phyloP scores from a whole-genome alignment of 441 rosid species.

The Jatropha multifida region DNA sequence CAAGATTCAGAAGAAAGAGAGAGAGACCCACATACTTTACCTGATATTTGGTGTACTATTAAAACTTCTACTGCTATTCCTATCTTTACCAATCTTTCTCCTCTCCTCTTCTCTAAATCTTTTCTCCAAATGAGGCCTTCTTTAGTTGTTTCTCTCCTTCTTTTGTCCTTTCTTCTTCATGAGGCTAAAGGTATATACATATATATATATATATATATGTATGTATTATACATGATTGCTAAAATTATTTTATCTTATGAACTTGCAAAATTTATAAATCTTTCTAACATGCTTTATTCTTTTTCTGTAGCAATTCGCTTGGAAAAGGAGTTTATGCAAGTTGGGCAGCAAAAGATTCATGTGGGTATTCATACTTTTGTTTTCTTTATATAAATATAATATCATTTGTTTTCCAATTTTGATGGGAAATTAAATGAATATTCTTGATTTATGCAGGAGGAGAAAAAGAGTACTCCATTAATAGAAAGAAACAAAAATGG shows the following conservation, averaged over 20 bases:
- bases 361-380: constrained; percentile 18
- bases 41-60: background rate
- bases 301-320: constrained; percentile 43
- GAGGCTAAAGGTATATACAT: constrained; percentile 46
- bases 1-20: constrained; percentile 5
- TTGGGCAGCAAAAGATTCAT: constrained; percentile 25
- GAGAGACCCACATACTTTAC: background rate
- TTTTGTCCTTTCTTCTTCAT: constrained; percentile 29
- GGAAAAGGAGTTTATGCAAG: constrained; percentile 31
- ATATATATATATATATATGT: too few relatives aligned
- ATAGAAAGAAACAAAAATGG: constrained; percentile 17
- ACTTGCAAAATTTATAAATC: background rate
- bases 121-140: constrained; percentile 34
- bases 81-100: background rate
- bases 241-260: background rate
- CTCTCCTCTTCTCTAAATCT: background rate
- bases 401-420: background rate
- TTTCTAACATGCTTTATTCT: constrained; percentile 11
- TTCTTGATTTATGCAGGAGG: constrained; percentile 9
- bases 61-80: background rate
- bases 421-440: background rate
- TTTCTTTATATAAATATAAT: background rate
- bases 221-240: background rate
- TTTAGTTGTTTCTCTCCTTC: constrained; percentile 32
- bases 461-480: constrained; percentile 15